phyloP scores from a whole-genome alignment of 2,329 filamentous ascomycete genomes.

The Rhytidhysteron rufulum region DNA sequence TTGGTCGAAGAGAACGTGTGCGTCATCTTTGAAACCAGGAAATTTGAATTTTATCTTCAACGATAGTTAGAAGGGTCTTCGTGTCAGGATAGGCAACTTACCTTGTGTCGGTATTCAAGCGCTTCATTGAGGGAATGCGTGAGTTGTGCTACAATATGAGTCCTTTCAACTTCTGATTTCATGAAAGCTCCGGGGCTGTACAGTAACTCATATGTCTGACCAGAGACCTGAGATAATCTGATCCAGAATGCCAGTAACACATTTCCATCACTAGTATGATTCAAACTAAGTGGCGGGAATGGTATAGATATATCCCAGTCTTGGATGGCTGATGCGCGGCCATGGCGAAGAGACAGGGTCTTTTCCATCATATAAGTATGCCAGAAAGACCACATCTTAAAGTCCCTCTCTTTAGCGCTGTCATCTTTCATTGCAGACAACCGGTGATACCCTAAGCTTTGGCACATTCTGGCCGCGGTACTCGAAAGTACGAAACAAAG shows the following conservation, averaged over 20 bases:
- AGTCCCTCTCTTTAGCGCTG: conserved; percentile 19
- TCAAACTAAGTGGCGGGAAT: conserved; percentile 1
- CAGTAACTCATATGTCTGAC: conserved; percentile 33
- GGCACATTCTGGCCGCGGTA: conserved; percentile 27
- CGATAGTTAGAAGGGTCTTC: background rate
- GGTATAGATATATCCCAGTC: conserved; percentile 36
- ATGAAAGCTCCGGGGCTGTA: conserved; percentile 34
- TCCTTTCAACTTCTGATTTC: conserved; percentile 21
- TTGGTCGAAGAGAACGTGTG: background rate
- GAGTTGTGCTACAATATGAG: conserved; percentile 21
- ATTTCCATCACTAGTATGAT: conserved; percentile 5
- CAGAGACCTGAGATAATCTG: conserved; percentile 30
- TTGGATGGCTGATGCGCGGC: conserved; percentile 33
- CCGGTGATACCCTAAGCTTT: conserved; percentile 34
- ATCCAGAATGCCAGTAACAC: conserved; percentile 29
- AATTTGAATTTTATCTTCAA: background rate
- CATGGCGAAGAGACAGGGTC: conserved; percentile 33
- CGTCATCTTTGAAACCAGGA: background rate
- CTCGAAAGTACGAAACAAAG: conserved; percentile 30
- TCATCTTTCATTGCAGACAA: conserved; percentile 32
- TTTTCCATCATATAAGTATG: conserved; percentile 38
- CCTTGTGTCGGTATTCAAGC: conserved; percentile 26
- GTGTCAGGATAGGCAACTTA: conserved; percentile 5
- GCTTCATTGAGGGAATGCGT: conserved; percentile 22
- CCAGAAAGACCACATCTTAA: conserved; percentile 33